Percentiles rank a stretch among this genome's conserved stretches.
These are phyloP conservation scores for Candida sithepensis DNA, from an alignment of 805 yeast genomes.

Conservation along the genomic window DNA sequence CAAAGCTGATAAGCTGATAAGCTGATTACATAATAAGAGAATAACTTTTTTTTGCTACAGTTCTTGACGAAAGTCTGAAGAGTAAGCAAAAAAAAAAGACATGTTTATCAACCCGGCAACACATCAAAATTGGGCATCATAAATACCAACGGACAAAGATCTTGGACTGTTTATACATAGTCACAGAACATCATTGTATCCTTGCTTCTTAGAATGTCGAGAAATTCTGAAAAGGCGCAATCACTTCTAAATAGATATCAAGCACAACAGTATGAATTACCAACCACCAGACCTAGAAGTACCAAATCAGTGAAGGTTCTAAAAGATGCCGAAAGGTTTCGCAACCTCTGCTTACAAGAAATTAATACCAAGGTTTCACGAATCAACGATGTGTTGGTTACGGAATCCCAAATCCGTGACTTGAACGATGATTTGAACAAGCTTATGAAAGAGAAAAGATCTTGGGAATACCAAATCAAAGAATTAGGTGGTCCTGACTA, in stretches of 20 bases:
- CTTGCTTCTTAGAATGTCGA: no score
- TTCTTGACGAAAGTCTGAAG: no score
- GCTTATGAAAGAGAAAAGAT: slow-evolving; percentile 59
- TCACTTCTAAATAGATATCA: slow-evolving; percentile 64
- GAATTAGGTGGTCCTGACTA: slow-evolving; percentile 75
- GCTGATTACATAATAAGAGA: no score
- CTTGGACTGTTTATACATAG: no score
- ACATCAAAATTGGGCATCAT: no score
- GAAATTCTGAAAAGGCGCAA: slow-evolving; percentile 75
- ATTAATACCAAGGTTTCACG: slow-evolving; percentile 56
- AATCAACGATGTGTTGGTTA: slow-evolving; percentile 57
- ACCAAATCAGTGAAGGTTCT: slow-evolving; percentile 50
- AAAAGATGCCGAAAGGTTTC: slow-evolving; percentile 69
- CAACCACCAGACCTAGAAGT: slow-evolving; percentile 52
- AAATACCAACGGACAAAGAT: no score
- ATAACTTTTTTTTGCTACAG: no score
- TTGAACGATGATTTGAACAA: slow-evolving; percentile 72
- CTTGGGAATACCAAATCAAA: slow-evolving; percentile 76
- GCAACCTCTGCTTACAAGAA: slow-evolving; percentile 58
- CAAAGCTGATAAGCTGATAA: no score
- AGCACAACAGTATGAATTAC: slow-evolving; percentile 49
- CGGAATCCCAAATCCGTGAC: slow-evolving; percentile 65
- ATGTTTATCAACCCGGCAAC: no score
- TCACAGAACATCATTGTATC: no score
- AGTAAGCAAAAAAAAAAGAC: no score